These are phyloP conservation scores for Persicaria maculosa DNA, from an alignment of 148 eudicot genomes.

Conservation along the genomic window DNA sequence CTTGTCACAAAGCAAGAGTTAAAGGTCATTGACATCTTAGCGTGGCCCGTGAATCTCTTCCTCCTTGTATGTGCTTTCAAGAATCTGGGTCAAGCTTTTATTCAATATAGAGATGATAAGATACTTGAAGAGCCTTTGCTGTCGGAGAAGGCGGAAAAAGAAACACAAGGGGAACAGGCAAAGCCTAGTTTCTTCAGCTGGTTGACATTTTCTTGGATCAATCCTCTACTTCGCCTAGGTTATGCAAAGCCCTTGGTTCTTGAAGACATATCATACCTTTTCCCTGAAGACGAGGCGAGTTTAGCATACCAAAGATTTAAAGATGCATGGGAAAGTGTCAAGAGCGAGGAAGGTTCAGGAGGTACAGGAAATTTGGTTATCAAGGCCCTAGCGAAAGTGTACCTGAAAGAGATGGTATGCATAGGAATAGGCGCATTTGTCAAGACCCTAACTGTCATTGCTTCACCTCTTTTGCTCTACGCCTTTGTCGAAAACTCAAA, in stretches of 20 bases:
- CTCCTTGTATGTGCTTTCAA: conserved; percentile 38
- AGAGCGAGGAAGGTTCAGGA: conserved; percentile 11
- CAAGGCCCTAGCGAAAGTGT: conserved; percentile 29
- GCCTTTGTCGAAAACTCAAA: conserved; percentile 45
- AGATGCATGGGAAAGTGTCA: conserved; percentile 28
- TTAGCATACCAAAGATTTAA: conserved; percentile 37
- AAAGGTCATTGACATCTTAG: conserved; percentile 22
- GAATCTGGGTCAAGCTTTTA: conserved; percentile 16
- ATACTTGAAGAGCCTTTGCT: conserved; percentile 41
- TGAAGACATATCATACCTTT: conserved; percentile 49
- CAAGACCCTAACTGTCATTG: conserved; percentile 28
- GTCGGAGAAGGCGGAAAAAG: conserved; percentile 19
- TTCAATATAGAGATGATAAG: conserved; percentile 7
- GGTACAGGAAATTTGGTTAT: conserved; percentile 19
- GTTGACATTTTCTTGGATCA: conserved; percentile 57
- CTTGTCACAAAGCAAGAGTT: conserved; percentile 17
- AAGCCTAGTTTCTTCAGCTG: conserved; percentile 29
- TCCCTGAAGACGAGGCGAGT: conserved; percentile 46
- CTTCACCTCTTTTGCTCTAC: conserved; percentile 48
- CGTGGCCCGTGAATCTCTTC: conserved; percentile 44
- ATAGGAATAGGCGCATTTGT: conserved; percentile 34
- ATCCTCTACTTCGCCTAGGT: conserved; percentile 43
- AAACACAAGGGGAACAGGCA: conserved; percentile 10
- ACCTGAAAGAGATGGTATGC: conserved; percentile 35
- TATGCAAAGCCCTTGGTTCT: conserved; percentile 33